Evolutionary conservation across 345 rosid species (phyloP), one percentile per base, ranked within the genome.

Genomic region (Garcia nutans): DNA sequence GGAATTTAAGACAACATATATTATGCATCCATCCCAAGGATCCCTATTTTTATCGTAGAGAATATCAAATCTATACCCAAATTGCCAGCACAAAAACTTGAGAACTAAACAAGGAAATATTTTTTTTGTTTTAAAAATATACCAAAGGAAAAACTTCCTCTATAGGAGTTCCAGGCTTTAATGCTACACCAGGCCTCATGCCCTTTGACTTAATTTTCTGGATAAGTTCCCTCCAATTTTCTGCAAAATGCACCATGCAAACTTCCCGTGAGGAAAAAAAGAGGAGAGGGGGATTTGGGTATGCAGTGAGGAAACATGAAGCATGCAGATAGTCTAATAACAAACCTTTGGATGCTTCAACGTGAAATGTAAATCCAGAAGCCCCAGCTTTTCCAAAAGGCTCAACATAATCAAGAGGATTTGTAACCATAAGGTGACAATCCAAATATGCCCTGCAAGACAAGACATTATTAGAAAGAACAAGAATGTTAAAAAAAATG

Each of bases 291-390:
- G 71, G 31, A 65, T 63, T 47, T 56, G 12, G 23, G 44, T 41
- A 59, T 74, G 15, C 59, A 6, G n/a, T 17, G 17, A 11, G 59
- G 19, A 61, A 68, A 47, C 11, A 50, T 24, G 22, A 37, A 37
- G 41, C 6, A 37, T n/a, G 11, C 37, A 49, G 50, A 12, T 41
- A 42, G 52, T 13, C 45, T 59, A 65, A 50, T n/a, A 79, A 68
- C 83, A 28, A 57, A 89, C 99, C 97, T 90, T 78, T 86, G 71
- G 97, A 86, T 56, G 76, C 92, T 82, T 95, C 97, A 64, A 95
- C 82, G 59, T 95, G 99, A 88, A 95, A 95, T 26, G 99, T 95
- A 82, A 95, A 93, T 72, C 97, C 93, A 28, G 99, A 93, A n/a
- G 97, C 99, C 49, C 97, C 97, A 61, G 97, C 94, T 72, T 91